Percentiles rank a stretch among this genome's conserved stretches.
Conservation (phyloP, 352 stramenopile species). For the Halophytophthora polymorphica region DNA sequence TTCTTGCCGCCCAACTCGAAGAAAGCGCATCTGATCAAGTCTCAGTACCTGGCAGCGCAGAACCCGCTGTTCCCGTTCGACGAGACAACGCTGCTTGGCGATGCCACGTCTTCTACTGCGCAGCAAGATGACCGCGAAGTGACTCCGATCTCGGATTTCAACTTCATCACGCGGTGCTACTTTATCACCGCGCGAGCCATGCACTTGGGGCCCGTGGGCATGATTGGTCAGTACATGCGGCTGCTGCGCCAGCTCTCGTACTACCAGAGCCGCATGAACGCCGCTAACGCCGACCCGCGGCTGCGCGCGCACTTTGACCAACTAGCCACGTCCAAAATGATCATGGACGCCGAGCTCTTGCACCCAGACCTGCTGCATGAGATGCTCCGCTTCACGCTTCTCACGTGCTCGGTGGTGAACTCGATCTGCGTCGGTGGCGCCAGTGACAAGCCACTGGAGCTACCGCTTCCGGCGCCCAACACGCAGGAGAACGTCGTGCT, state of each 20-base stretch:
- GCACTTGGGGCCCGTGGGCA: constrained; percentile 89
- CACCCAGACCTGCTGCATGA: constrained; percentile 80
- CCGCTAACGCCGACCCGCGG: constrained; percentile 55
- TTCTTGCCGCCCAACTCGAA: constrained; percentile 78
- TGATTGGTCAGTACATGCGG: constrained; percentile 80
- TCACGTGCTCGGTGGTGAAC: constrained; percentile 62
- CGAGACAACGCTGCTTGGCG: constrained; percentile 48
- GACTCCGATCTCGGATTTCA: constrained; percentile 67
- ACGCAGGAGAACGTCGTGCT: constrained; percentile 41
- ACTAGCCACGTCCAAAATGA: constrained; percentile 69
- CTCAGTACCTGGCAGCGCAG: constrained; percentile 40
- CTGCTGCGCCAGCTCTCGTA: constrained; percentile 90
- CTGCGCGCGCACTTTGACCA: constrained; percentile 74
- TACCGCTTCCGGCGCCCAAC: constrained; percentile 40
- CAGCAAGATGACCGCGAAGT: constrained; percentile 24
- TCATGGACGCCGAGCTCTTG: constrained; percentile 74
- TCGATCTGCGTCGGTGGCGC: constrained; percentile 42
- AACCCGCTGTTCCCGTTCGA: constrained; percentile 67
- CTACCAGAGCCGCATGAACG: constrained; percentile 80
- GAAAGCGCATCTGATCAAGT: constrained; percentile 73
- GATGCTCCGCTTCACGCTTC: constrained; percentile 64
- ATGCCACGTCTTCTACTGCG: constrained; percentile 5
- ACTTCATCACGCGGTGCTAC: constrained; percentile 97
- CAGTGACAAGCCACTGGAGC: constrained; percentile 9
- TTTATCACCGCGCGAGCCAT: constrained; percentile 93